Percentiles rank a stretch among this genome's conserved stretches.
These are phyloP conservation scores for Dothideomycetes sp. DNA, from an alignment of 2,329 filamentous ascomycete species.

Conservation along the genomic window DNA sequence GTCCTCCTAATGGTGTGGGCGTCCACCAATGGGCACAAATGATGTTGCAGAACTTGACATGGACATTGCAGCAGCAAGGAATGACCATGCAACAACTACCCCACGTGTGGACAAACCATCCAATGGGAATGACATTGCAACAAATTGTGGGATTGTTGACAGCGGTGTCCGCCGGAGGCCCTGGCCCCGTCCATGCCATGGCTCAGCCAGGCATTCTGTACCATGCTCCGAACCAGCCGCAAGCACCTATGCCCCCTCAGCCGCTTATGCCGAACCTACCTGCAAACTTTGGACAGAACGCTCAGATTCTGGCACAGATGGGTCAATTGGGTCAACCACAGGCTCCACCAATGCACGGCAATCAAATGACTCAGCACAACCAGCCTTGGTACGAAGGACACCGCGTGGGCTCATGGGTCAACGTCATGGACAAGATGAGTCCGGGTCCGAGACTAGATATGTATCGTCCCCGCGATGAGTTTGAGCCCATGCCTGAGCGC, in stretches of 20 bases:
- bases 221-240: background rate
- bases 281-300: too few species aligned
- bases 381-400: conserved; percentile 23
- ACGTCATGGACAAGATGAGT: conserved; percentile 41
- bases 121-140: conserved; percentile 6
- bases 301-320: too few species aligned
- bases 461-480: conserved; percentile 27
- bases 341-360: too few species aligned
- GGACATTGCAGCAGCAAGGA: background rate
- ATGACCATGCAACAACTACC: conserved; percentile 4
- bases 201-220: conserved; percentile 7
- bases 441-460: conserved; percentile 38
- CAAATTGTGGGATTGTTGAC: conserved; percentile 4
- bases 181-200: background rate
- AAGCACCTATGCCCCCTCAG: background rate
- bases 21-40: conserved; percentile 7
- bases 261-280: too few species aligned
- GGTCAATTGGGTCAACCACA: too few species aligned
- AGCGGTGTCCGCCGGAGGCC: background rate
- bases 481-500: conserved; percentile 18
- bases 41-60: conserved; percentile 1
- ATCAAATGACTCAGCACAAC: too few species aligned
- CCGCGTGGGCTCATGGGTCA: conserved; percentile 42
- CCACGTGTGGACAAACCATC: conserved; percentile 9
- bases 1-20: background rate